Evolutionary conservation across 176 grass and related monocot species (phyloP), one percentile per base, ranked within the genome.

Genomic region (Tuctoria greenei): DNA sequence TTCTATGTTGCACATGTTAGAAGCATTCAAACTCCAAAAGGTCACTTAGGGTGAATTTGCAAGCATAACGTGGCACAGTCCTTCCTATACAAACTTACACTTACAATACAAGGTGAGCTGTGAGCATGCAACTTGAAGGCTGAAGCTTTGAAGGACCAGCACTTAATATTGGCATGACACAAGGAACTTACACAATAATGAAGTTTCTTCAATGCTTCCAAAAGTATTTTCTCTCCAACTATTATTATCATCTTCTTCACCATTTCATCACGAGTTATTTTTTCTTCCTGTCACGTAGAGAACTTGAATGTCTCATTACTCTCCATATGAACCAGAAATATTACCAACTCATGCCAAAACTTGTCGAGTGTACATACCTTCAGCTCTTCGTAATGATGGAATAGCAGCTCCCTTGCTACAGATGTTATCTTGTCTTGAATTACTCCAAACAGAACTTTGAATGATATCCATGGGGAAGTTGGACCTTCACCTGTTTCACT

Each of bases 401-500:
- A 83, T 11, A 97, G 82, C 26, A 97, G 72, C 60, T 97, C 87
- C 85, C 65, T 93, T 46, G 87, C 72, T 35, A 88, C 76, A 15
- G 76, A 79, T 57, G 87, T 86, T 67, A 93, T 71, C 27, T 46
- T 77, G n/a, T 81, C 79, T 75, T 97, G 76, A 74, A 93, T 90
- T 52, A 71, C 81, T 55, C 62, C 71, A 84, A 90, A 97, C 5
- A 97, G 72, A 47, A 80, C 72, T 75, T 28, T 72, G 64, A 93
- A 93, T 35, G 90, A 81, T 81, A 90, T 88, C 87, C 93, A 93
- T 73, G 90, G 87, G 20, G 93, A 86, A 13, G 31, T 88, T 69
- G 87, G 90, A 49, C 90, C 90, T 60, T 74, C 76, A 46, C 66
- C 37, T 77, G 61, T 57, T 69, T 86, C 78, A 67, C 65, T 69